Percentiles rank a stretch among this genome's conserved stretches.
phyloP scores from a whole-genome alignment of 2,329 filamentous ascomycete species.

The Phyllosticta paracitricarpa region DNA sequence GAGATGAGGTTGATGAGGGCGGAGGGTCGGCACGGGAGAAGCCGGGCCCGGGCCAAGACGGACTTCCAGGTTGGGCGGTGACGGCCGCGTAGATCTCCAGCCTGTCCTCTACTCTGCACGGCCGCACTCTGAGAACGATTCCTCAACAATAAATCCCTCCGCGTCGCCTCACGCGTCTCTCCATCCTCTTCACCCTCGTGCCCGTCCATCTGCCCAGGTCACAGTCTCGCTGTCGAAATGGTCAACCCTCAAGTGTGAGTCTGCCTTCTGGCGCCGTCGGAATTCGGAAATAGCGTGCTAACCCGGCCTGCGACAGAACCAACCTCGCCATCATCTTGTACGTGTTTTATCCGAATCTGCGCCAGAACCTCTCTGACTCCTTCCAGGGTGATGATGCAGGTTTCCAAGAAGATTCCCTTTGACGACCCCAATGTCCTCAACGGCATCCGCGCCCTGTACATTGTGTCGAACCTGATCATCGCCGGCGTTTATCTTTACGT shows the following conservation, averaged over 20 bases:
- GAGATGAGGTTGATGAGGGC: not conserved
- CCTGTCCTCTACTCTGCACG: not conserved
- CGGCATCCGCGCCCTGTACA: slow-evolving; percentile 53
- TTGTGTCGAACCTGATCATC: slow-evolving; percentile 74
- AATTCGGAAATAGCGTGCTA: slow-evolving; percentile 16
- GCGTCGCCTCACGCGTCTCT: not conserved
- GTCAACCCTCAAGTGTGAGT: slow-evolving; percentile 18
- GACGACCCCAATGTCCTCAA: slow-evolving; percentile 69
- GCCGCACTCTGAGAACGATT: not conserved
- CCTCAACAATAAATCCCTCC: slow-evolving; percentile 6
- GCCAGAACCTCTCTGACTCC: slow-evolving; percentile 7
- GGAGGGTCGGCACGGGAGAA: not conserved
- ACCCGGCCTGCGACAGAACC: slow-evolving; percentile 46
- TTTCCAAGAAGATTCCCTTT: slow-evolving; percentile 90
- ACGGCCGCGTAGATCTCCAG: not conserved
- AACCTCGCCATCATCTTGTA: slow-evolving; percentile 85
- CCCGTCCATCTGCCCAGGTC: not conserved
- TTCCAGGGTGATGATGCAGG: slow-evolving; percentile 73
- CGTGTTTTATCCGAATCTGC: not conserved
- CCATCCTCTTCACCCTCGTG: not conserved
- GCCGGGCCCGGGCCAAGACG: not conserved
- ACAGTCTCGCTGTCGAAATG: slow-evolving; percentile 4
- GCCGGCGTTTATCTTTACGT: slow-evolving; percentile 75
- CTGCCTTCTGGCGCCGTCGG: not conserved
- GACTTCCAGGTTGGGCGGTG: not conserved